Evolutionary conservation across 2,329 filamentous ascomycete species (phyloP).

Genomic region (Geosmithia putterillii): DNA sequence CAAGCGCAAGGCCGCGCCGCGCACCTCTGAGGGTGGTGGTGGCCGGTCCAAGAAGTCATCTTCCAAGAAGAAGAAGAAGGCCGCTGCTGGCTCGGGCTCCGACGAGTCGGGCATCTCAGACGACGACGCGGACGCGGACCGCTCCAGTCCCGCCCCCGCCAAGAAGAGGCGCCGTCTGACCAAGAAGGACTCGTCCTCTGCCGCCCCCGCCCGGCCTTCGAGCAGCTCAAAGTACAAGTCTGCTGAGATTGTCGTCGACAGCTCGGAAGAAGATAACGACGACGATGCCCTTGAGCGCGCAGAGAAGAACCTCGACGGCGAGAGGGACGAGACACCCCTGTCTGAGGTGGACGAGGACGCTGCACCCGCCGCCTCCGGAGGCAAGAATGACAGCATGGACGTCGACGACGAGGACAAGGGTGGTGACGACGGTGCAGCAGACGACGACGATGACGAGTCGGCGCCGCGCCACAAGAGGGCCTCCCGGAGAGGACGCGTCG

Average conservation of each 20-base stretch:
- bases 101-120: too few relatives aligned
- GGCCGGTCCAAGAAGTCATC: constrained; percentile 27
- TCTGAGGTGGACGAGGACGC: constrained; percentile 13
- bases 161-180: constrained; percentile 51
- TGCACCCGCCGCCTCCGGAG: too few relatives aligned
- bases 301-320: constrained; percentile 21
- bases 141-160: constrained; percentile 29
- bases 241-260: constrained; percentile 70
- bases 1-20: constrained; percentile 48
- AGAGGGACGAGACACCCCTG: constrained; percentile 12
- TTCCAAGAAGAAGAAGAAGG: constrained; percentile 53
- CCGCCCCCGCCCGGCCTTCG: too few relatives aligned
- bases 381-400: constrained; percentile 33
- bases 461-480: constrained; percentile 22
- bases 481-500: constrained; percentile 34
- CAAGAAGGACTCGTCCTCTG: constrained; percentile 27
- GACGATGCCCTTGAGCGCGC: constrained; percentile 22
- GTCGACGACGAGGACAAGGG: constrained; percentile 30
- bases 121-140: constrained; percentile 14
- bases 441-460: constrained; percentile 36
- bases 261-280: constrained; percentile 44
- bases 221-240: constrained; percentile 64
- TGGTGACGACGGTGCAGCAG: constrained; percentile 15
- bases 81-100: too few relatives aligned
- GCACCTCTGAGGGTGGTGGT: constrained; percentile 20